Evolutionary conservation across 1,284 basidiomycete species (phyloP), one percentile per base, ranked within the genome.

Genomic region (Ceratobasidium sp.): DNA sequence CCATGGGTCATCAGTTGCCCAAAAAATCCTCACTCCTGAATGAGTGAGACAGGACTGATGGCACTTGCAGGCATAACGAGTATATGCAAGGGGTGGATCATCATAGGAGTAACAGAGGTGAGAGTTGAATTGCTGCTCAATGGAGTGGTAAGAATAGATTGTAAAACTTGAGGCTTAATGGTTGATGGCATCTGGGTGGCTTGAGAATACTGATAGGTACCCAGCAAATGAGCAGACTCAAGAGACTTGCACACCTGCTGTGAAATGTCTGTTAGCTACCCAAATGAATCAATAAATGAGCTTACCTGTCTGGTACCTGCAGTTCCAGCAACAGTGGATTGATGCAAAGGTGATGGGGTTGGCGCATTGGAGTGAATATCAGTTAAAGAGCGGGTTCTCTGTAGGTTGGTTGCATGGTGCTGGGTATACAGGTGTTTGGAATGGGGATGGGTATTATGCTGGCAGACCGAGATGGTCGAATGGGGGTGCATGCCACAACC

Each of bases 1-100:
- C 39, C 29, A 13, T 67, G 64, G 64, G 64, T 67, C 64, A 67
- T 67, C 23, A 27, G 64, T 23, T 21, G 25, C 13, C 50, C 52
- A 67, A 56, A 56, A 50, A 50, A 50, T 25, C 21, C 47, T 36
- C 64, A 52, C 9, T 27, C 25, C 2, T 41, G 52, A 23, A 67
- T 25, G 4, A 52, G 64, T 7, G 64, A 67, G 19, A 67, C 30
- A 7, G 64, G 64, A 8, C 41, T 56, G 41, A 67, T 56, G 16
- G 64, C 52, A 27, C 60, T 66, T 19, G 64, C 42, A 29, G 64
- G 62, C 5, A 52, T 56, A 36, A 49, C 41, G 29, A 67, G 54
- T 11, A 67, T 46, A 21, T 21, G 47, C 11, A 21, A 50, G 21
- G 47, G 47, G 14, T 50, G 47, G 6, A 27, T 27, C n/a, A 21